Conservation (phyloP, 345 rosid species). For the Adansonia digitata region DNA sequence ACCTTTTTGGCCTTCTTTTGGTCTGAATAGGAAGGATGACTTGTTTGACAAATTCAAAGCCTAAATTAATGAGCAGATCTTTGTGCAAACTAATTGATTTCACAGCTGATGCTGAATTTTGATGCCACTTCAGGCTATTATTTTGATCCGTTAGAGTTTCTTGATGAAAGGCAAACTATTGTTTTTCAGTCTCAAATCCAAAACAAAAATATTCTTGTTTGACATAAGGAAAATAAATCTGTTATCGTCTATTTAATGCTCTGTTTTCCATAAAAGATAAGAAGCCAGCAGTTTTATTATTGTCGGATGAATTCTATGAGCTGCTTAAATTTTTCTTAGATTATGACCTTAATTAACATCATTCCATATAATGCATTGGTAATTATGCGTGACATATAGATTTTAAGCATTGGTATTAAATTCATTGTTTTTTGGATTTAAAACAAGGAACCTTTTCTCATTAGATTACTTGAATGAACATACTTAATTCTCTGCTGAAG, state of each 20-base stretch:
- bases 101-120: background rate
- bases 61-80: background rate
- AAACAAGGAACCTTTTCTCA: background rate
- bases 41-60: background rate
- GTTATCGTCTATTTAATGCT: background rate
- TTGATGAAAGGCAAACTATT: background rate
- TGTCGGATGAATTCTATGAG: background rate
- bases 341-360: background rate
- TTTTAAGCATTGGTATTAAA: background rate
- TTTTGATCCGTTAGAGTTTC: background rate
- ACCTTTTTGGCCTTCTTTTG: slow-evolving; percentile 6
- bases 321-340: background rate
- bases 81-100: background rate
- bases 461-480: background rate
- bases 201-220: background rate
- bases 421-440: no score
- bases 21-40: background rate
- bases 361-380: background rate
- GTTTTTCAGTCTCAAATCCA: background rate
- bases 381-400: background rate
- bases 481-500: background rate
- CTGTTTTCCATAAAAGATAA: background rate
- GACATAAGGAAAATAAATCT: background rate
- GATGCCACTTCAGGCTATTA: background rate
- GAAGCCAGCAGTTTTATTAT: background rate